Evolutionary conservation across 2,329 filamentous ascomycete species (phyloP), one percentile per base, ranked within the genome.

Genomic region (Dichotomopilus funicola): DNA sequence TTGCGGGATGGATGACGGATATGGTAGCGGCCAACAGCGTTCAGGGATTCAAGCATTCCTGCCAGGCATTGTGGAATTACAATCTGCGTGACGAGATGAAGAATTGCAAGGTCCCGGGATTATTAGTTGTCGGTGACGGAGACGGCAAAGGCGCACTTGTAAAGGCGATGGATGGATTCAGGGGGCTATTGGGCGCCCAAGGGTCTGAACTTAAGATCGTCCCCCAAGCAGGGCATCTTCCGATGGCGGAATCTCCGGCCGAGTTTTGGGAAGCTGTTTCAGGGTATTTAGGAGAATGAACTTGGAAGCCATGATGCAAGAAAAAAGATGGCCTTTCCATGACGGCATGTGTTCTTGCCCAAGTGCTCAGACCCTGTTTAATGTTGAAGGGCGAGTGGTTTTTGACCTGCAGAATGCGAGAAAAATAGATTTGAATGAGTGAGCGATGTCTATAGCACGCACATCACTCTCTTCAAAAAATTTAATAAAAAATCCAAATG

Each of bases 151-250:
- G 80, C 1, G 86, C 87, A 1, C 66, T 95, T 52, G 88, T 88
- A 0, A 84, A 85, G 73, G 87, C 86, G 4, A 95, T 95, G 89
- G 83, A 86, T 53, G 83, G 83, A 11, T 89, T 91, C 78, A 82
- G 78, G 53, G 76, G 71, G 0, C 67, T 73, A 13, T 68, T 89
- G 43, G 85, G 86, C 0, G 68, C 73, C 8, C 67, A 70, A 0
- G 81, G 79, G 0, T 79, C 78, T 0, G 77, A 81, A 56, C 77
- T 91, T 61, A 82, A 78, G 67, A 70, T 87, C 55, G 80, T 95
- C 8, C 80, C 87, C 0, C 73, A 78, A 7, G 83, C 89, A 0
- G 90, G 90, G 0, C 90, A 95, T 73, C 71, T 95, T 65, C 90
- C 90, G 0, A 95, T 95, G 88, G 84, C 84, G 48, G 90, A 95